Percentiles rank a stretch among this genome's conserved stretches.
These are phyloP conservation scores for Hymenoscyphus linearis DNA, from an alignment of 2,329 filamentous ascomycete species.

Conservation along the genomic window DNA sequence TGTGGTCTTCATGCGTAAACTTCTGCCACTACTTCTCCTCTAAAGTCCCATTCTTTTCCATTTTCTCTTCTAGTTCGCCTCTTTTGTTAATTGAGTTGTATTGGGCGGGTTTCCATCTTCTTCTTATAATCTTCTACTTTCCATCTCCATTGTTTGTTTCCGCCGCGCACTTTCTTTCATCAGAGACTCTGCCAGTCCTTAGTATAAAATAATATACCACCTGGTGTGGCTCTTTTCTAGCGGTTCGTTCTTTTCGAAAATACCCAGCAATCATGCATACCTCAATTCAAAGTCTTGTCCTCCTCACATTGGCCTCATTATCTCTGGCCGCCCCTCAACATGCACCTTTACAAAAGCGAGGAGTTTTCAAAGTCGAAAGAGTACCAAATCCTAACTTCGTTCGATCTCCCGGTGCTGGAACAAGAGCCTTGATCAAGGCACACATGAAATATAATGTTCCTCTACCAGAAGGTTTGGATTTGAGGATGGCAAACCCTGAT, in stretches of 20 bases:
- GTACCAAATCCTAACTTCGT: slow-evolving; percentile 40
- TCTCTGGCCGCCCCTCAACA: slow-evolving; percentile 40
- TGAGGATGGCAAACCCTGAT: slow-evolving; percentile 28
- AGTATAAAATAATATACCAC: slow-evolving; percentile 21
- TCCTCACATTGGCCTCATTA: slow-evolving; percentile 43
- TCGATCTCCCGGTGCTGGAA: slow-evolving; percentile 27
- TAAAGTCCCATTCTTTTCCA: slow-evolving; percentile 13
- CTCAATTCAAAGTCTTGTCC: slow-evolving; percentile 33
- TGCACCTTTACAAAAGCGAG: slow-evolving; percentile 34
- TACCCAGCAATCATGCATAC: slow-evolving; percentile 28
- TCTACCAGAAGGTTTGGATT: slow-evolving; percentile 40
- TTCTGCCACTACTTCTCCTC: slow-evolving; percentile 10
- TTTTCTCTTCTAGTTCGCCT: slow-evolving; percentile 12
- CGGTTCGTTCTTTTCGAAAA: slow-evolving; percentile 2
- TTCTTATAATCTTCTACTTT: slow-evolving; percentile 13
- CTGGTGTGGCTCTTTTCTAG: slow-evolving; percentile 29
- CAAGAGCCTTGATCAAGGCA: slow-evolving; percentile 55
- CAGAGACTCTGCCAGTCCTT: slow-evolving; percentile 17
- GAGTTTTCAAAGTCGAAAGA: slow-evolving; percentile 30
- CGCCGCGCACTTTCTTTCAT: slow-evolving; percentile 11
- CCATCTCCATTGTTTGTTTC: slow-evolving; percentile 6
- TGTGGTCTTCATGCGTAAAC: slow-evolving; percentile 25
- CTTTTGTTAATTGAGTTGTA: slow-evolving; percentile 17
- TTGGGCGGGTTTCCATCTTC: slow-evolving; percentile 24
- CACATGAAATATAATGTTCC: slow-evolving; percentile 63